These are phyloP conservation scores for Russula olivacea DNA, from an alignment of 768 basidiomycete species.

Conservation along the genomic window DNA sequence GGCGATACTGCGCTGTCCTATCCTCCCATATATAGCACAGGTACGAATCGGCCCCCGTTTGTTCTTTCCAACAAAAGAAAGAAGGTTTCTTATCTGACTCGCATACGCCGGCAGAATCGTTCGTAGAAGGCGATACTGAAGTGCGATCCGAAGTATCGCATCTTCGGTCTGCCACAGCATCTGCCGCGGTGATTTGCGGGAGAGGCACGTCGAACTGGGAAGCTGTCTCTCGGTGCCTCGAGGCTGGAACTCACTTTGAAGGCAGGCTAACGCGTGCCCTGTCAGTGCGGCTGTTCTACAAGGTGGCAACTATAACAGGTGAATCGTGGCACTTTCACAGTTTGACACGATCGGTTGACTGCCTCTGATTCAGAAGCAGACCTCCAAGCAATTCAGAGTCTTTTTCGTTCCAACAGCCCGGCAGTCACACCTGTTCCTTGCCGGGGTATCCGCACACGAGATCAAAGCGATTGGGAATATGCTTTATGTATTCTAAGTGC, in stretches of 20 bases:
- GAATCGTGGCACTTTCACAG: constrained; percentile 23
- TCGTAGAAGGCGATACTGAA: constrained; percentile 1
- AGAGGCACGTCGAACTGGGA: constrained; percentile 11
- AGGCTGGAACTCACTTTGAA: constrained; percentile 21
- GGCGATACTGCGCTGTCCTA: constrained; percentile 37
- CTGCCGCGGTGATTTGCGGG: constrained; percentile 22
- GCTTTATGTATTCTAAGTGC: constrained; percentile 44
- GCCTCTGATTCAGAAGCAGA: constrained; percentile 1
- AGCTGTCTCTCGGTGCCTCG: constrained; percentile 16
- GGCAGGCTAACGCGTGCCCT: constrained; percentile 29
- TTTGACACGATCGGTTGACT: too few relatives aligned
- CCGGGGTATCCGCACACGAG: constrained; percentile 40
- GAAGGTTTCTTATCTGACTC: constrained; percentile 4
- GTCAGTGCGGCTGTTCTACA: constrained; percentile 47
- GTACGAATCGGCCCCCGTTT: constrained; percentile 30
- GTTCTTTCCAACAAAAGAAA: neutral
- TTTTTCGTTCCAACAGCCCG: constrained; percentile 25
- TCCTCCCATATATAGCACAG: constrained; percentile 38
- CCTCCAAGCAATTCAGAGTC: constrained; percentile 1
- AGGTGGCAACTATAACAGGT: neutral
- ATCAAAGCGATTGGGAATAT: constrained; percentile 48
- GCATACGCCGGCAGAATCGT: neutral
- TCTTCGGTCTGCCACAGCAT: constrained; percentile 7
- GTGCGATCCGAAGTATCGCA: constrained; percentile 16
- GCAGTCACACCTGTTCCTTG: constrained; percentile 50